Evolutionary conservation across 2,329 filamentous ascomycete species (phyloP), one percentile per base, ranked within the genome.

Genomic region (Colletotrichum eremochloae): DNA sequence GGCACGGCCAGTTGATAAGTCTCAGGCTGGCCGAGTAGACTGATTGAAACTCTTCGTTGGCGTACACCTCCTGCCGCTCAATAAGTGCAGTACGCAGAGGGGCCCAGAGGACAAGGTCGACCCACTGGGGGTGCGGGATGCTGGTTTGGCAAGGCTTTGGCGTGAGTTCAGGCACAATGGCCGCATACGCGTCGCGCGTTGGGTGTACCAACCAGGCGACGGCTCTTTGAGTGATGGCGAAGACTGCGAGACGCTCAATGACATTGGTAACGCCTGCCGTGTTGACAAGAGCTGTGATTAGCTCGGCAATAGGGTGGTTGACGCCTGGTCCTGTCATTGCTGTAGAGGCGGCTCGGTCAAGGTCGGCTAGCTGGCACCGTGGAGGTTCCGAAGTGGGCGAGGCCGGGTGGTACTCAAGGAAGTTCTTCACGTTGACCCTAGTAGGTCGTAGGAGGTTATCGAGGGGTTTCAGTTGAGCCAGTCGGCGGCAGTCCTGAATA

Each of bases 41-140:
- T 65, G 77, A 76, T 52, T 78, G 77, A 55, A 84, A 84, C 63
- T 84, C 81, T 3, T 79, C 77, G 9, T 79, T 84, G 52, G 78
- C 79, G 67, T 84, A 84, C 5, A 78, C 62, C 20, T 79, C 76
- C 68, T 81, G 82, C 31, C 79, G 79, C 58, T 79, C 75, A 33
- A 82, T 81, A 58, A 81, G 76, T 52, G 76, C 78, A 63, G 81
- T 79, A 68, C 81, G 80, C 36, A 84, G 74, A 46, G 77, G 76
- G 33, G 77, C 76, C 79, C 79, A 82, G 15, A 80, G 67, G 29
- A 80, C 67, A 8, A 79, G 76, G 64, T 81, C 77, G 42, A 84
- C 76, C 78, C 80, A 81, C 55, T 78, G 76, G 12, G 74, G 74
- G 68, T 81, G 80, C 8, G 76, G 74, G 31, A 76, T 74, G 63